Base-by-base conservation (phyloP, 2,329 filamentous ascomycete genomes). In the Macrophomina pseudophaseolina region DNA sequence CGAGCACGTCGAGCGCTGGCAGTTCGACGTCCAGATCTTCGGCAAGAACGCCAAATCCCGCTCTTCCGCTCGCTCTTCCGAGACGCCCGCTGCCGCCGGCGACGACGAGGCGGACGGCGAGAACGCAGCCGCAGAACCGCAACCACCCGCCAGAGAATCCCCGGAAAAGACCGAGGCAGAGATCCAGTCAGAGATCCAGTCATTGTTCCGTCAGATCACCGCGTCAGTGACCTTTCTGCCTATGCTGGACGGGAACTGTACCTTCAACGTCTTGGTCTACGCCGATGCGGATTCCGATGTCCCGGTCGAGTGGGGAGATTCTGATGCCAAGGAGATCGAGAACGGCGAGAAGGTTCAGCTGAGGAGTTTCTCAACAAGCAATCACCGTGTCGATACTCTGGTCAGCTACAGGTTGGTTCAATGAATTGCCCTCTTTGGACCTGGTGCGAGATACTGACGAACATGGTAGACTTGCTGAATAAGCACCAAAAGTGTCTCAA, bases 191-290 rank as follows among this genome's bases (percentile, higher is more conserved):
- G 94, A 98, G 77, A 98, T 99, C 72, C 94, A 97, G 73, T 92
- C 94, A 58, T 92, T 99, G 69, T 99, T 99, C 84, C 90, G 95
- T 56, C 95, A 99, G 77, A 98, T 99, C 79, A 99, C 95, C 1
- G 95, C 95, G 1, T 97, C 93, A 0, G 95, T 99, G 65, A 98
- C 95, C 0, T 99, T 99, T 78, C 83, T 99, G 12, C 95, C 95
- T 0, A 94, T 98, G 82, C 87, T 99, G 5, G 89, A 92, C 69
- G 94, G 94, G 48, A 92, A 97, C 78, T 99, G 94, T 84, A 98
- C 95, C 11, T 99, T 99, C 85, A 99, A 99, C 75, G 94, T 99
- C 56, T 86, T 99, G 48, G 95, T 99, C 3, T 99, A 99, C 77
- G 95, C 95, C 63, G 94, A 99, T 77, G 94, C 94, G 18, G 94